A percentile compares a stretch with the other conserved stretches of the same genome.
Conservation (phyloP, 1,139 yeast species). For the Nakaseomyces glabratus region DNA sequence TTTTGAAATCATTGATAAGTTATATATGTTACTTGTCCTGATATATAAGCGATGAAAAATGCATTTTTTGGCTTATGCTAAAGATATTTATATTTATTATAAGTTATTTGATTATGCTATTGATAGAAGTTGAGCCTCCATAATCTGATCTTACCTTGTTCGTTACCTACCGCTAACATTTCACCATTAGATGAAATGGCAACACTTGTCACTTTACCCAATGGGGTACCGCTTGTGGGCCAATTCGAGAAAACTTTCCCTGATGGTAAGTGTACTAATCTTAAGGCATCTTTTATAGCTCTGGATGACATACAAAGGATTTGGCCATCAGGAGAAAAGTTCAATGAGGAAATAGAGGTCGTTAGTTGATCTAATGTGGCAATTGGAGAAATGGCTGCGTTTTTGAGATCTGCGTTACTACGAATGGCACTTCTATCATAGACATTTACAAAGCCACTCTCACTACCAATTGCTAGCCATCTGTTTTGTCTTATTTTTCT, state of each 20-base stretch:
- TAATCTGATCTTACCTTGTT: slow-evolving; percentile 79
- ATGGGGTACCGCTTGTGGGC: slow-evolving; percentile 96
- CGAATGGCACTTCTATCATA: slow-evolving; percentile 44
- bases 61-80: too few relatives aligned
- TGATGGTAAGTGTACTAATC: slow-evolving; percentile 80
- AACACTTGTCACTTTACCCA: slow-evolving; percentile 83
- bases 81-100: too few relatives aligned
- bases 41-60: too few relatives aligned
- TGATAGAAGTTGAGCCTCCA: slow-evolving; percentile 80
- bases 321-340: slow-evolving; percentile 85
- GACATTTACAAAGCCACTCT: slow-evolving; percentile 81
- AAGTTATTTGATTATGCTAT: too few relatives aligned
- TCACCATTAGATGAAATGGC: slow-evolving; percentile 76
- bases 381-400: slow-evolving; percentile 36
- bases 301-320: slow-evolving; percentile 77
- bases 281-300: slow-evolving; percentile 76
- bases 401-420: slow-evolving; percentile 7
- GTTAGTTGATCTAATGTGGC: slow-evolving; percentile 70
- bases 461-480: slow-evolving; percentile 84
- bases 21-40: too few relatives aligned
- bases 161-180: slow-evolving; percentile 83
- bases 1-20: too few relatives aligned
- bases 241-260: slow-evolving; percentile 85
- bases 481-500: slow-evolving; percentile 40
- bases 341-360: slow-evolving; percentile 66